A percentile compares a stretch with the other conserved stretches of the same genome.
phyloP scores from a whole-genome alignment of 1,284 basidiomycete species.

The Caloboletus firmus region DNA sequence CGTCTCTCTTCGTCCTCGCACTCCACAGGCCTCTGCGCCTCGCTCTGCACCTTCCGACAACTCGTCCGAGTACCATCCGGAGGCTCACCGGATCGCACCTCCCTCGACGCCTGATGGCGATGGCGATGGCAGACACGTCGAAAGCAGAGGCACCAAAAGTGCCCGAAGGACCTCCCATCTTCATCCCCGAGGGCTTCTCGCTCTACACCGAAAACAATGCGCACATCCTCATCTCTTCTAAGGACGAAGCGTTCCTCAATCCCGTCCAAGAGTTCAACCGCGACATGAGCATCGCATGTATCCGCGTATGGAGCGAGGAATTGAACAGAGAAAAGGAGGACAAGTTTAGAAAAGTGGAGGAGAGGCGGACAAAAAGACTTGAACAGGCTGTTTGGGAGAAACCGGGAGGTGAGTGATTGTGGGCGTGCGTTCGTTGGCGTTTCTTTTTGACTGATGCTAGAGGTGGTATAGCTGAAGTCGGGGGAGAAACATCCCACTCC shows the following conservation, averaged over 20 bases:
- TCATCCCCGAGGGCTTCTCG: conserved; percentile 72
- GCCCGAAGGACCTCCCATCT: conserved; percentile 28
- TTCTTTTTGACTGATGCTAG: conserved; percentile 1
- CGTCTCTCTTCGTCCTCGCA: conserved; percentile 12
- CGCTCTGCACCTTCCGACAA: neutral
- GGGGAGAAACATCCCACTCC: conserved; percentile 1
- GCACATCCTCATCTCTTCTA: conserved; percentile 61
- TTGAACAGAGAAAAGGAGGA: conserved; percentile 66
- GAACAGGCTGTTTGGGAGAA: conserved; percentile 29
- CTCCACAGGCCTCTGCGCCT: conserved; percentile 34
- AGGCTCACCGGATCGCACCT: neutral
- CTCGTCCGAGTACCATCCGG: neutral
- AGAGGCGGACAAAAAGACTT: conserved; percentile 35
- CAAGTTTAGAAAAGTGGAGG: conserved; percentile 53
- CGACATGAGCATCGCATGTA: conserved; percentile 89
- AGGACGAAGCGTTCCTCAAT: conserved; percentile 89
- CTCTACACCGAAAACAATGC: conserved; percentile 86
- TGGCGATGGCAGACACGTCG: conserved; percentile 1
- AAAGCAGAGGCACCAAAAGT: conserved; percentile 2
- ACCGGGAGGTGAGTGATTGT: conserved; percentile 19
- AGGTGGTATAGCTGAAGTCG: conserved; percentile 1
- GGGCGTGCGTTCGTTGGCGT: conserved; percentile 21
- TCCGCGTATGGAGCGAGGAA: conserved; percentile 81
- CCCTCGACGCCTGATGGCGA: conserved; percentile 11
- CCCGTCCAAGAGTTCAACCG: conserved; percentile 99